Evolutionary conservation across 2,329 filamentous ascomycete species (phyloP), one percentile per base, ranked within the genome.

Genomic region (Cladosporium colombiae): DNA sequence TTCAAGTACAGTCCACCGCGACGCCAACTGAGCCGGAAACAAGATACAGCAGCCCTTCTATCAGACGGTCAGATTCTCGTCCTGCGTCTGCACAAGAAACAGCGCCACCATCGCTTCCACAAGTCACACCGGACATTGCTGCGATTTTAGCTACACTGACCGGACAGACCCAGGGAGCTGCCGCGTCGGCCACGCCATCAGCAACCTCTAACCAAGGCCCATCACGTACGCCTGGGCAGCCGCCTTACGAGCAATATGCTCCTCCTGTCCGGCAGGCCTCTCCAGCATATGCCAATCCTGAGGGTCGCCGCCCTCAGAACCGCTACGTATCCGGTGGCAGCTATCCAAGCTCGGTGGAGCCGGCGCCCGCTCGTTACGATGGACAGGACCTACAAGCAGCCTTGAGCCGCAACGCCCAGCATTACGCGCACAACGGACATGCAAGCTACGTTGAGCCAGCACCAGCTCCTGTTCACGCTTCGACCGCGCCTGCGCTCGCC

Each of bases 131-230:
- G 52, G 73, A 75, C 52, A 74, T 75, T 37, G 68, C 73, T 49
- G 72, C 73, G 11, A 76, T 76, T 31, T 37, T 75, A 64, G 72
- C 72, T n/a, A 35, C 40, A n/a, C n/a, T 50, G 14, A 49, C 40
- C 18, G 53, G 62, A 13, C 52, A 64, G 25, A 49, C 25, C 25
- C 53, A 56, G 25, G 53, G 23, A 27, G 13, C 35, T 14, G 13
- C 50, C 16, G 35, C 50, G 14, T 63, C 65, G 35, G 61, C 67
- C 6, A 68, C 69, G 5, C 65, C 72, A 27, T 65, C 71, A 8
- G 49, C 62, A 11, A 50, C 68, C 46, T 62, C 49, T 13, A 65
- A 65, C 46, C 60, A 65, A 64, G 66, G 67, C 27, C 25, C 67
- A 56, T 66, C 61, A 21, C 69, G 68, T 62, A 65, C 67, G 23